These are phyloP conservation scores for Metarhizium anisopliae DNA, from an alignment of 2,329 filamentous ascomycete genomes.

Conservation along the genomic window DNA sequence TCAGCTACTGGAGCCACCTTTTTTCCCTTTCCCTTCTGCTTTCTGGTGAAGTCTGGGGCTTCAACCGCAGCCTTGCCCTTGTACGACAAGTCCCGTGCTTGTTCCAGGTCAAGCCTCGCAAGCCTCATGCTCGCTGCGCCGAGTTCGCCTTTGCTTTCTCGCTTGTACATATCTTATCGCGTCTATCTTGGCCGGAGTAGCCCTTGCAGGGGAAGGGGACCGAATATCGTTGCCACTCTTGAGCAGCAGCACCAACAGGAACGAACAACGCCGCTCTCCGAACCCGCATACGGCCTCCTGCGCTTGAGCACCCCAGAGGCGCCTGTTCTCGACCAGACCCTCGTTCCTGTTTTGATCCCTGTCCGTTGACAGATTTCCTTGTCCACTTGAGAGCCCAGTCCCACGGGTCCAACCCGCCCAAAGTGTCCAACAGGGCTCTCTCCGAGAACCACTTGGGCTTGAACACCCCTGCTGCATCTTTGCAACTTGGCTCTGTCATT, in stretches of 20 bases:
- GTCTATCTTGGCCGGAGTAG: too few species aligned
- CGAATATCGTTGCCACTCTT: too few species aligned
- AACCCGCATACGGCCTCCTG: too few species aligned
- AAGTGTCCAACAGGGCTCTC: not conserved
- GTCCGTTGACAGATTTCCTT: not conserved
- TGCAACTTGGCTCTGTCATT: not conserved
- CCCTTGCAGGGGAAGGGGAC: too few species aligned
- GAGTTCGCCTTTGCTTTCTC: not conserved
- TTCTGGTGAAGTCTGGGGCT: not conserved
- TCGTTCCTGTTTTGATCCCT: not conserved
- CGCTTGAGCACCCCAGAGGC: too few species aligned
- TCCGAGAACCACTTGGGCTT: not conserved
- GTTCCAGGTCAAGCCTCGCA: not conserved
- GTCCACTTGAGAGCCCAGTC: not conserved
- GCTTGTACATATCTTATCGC: too few species aligned
- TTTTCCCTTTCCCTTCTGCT: not conserved
- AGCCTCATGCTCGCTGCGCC: not conserved
- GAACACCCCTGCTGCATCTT: constrained; percentile 4
- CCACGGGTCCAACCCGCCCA: not conserved
- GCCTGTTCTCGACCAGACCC: not conserved
- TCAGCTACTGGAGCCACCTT: not conserved
- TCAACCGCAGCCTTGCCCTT: not conserved
- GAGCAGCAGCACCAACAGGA: too few species aligned
- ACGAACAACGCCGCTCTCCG: too few species aligned
- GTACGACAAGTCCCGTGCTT: not conserved